Evolutionary conservation across 768 basidiomycete genomes (phyloP), one percentile per base, ranked within the genome.

Genomic region (Mrakia hoshinonis): DNA sequence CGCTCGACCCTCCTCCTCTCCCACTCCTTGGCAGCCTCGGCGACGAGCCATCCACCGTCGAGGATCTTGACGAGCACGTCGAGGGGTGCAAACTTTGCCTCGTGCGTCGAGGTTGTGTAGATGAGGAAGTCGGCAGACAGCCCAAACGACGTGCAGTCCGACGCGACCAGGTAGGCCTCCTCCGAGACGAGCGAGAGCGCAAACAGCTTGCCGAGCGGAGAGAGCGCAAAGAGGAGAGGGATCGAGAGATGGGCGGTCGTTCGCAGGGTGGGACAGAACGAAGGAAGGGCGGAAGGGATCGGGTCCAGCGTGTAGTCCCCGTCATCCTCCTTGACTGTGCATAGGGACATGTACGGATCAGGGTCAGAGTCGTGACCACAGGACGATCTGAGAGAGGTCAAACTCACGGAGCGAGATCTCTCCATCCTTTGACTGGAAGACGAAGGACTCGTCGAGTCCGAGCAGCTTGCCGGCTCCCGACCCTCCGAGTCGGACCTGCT

Each of bases 1-100:
- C 96, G 82, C 79, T 99, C 96, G 0, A 97, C 85, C 24, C 90
- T 85, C 49, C 95, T 84, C 13, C 83, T 85, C 76, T 90, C 87
- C 87, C 87, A 89, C 26, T 77, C 75, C 78, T 48, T 79, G 76
- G 67, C 80, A 68, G 22, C 73, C 29, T 73, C 64, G 71, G 34
- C 49, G 6, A 79, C 75, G 12, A 77, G 68, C 11, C 79, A 78
- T 26, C 70, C 70, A 0, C 74, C 77, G 4, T 75, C 71, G 1
- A 76, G 70, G 1, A 79, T 63, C 10, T 74, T 72, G 26, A 64
- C 55, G 0, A 79, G 58, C 0, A 76, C 74, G 3, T 74, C 49
- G 4, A 90, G 75, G 3, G 90, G 87, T 1, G 85, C 85, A 75
- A 92, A 97, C 47, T 85, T 84, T 1, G 85, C 87, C 36, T 90